Conservation (phyloP, 179 eudicot genomes). For the Amaranthus tricolor region DNA sequence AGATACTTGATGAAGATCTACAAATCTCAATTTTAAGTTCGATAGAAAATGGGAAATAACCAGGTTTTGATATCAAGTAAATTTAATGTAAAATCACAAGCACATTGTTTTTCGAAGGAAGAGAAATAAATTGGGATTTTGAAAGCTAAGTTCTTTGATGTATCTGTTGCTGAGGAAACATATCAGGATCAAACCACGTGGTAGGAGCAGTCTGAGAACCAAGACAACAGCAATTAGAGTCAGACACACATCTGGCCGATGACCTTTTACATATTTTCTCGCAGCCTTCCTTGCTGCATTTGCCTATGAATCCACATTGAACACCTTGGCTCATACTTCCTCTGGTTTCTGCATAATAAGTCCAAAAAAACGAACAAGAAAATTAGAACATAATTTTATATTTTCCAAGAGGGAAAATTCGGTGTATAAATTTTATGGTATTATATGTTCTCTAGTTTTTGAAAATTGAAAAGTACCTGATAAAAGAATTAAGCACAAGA, state of each 20-base stretch:
- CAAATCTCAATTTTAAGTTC: not conserved
- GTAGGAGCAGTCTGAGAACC: not conserved
- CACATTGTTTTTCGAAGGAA: not conserved
- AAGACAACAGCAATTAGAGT: not conserved
- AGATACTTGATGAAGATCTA: not conserved
- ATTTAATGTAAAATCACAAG: not conserved
- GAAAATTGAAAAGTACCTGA: not conserved
- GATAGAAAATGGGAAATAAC: not conserved
- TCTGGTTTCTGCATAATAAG: not conserved
- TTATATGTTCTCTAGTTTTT: too few species aligned
- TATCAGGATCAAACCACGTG: not conserved
- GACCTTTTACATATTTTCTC: not conserved
- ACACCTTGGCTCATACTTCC: not conserved
- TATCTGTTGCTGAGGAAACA: not conserved
- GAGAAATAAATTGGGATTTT: not conserved
- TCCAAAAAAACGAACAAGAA: not conserved
- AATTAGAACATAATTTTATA: too few species aligned
- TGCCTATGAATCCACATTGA: constrained; percentile 3
- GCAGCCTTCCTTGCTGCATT: not conserved
- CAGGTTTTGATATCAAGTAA: not conserved
- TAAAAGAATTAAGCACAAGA: not conserved
- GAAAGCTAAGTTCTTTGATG: not conserved
- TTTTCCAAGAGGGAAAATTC: not conserved
- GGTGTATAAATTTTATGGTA: not conserved
- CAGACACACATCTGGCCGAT: not conserved